Conservation (phyloP, 1,284 basidiomycete genomes). For the Heterobasidion occidentale region DNA sequence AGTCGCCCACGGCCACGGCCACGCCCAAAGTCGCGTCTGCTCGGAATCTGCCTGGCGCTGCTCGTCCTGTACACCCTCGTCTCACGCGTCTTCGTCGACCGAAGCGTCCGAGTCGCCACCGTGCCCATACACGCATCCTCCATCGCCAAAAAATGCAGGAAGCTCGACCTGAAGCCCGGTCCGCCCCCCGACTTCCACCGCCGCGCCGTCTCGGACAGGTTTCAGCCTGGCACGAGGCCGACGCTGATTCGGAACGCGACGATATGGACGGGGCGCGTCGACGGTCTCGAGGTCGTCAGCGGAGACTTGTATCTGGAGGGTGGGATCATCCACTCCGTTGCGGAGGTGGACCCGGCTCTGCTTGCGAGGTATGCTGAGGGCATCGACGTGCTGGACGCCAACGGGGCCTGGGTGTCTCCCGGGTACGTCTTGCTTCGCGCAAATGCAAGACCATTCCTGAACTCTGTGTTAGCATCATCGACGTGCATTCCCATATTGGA, state of each 20-base stretch:
- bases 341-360: slow-evolving; percentile 37
- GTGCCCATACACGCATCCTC: slow-evolving; percentile 36
- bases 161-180: slow-evolving; percentile 33
- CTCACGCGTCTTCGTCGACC: neutral
- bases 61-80: neutral
- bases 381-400: slow-evolving; percentile 43
- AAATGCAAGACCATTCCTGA: slow-evolving; percentile 3
- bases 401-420: slow-evolving; percentile 66
- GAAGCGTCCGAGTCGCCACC: slow-evolving; percentile 10
- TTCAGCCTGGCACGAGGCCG: slow-evolving; percentile 54
- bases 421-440: slow-evolving; percentile 23
- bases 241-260: slow-evolving; percentile 73
- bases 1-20: too few relatives aligned
- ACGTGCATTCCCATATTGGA: slow-evolving; percentile 24
- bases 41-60: neutral
- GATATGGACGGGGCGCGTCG: slow-evolving; percentile 71
- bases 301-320: slow-evolving; percentile 55
- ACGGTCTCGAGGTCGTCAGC: slow-evolving; percentile 54
- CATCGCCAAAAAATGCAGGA: slow-evolving; percentile 39
- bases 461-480: neutral
- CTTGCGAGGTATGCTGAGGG: slow-evolving; percentile 20
- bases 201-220: slow-evolving; percentile 64
- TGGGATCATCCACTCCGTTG: slow-evolving; percentile 50
- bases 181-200: slow-evolving; percentile 42
- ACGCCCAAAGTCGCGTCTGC: neutral